Conservation (phyloP, 495 filamentous ascomycete genomes). For the Neurospora sp. region DNA sequence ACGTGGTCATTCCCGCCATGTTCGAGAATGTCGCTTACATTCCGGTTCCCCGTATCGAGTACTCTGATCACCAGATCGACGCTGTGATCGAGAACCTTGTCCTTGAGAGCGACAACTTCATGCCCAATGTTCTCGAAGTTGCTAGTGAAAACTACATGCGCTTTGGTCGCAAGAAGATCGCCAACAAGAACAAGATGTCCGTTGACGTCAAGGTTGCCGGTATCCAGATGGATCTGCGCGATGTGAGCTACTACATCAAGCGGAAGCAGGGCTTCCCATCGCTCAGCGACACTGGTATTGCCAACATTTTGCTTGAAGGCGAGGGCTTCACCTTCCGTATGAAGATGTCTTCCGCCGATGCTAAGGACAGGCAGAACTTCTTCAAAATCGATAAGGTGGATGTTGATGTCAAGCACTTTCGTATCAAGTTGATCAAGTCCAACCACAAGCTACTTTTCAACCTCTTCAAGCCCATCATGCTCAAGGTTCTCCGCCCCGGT, state of each 20-base stretch:
- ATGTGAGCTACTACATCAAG: slow-evolving; percentile 93
- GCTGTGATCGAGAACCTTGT: slow-evolving; percentile 88
- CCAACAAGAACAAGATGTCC: slow-evolving; percentile 71
- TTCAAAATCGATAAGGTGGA: slow-evolving; percentile 89
- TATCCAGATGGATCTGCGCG: slow-evolving; percentile 77
- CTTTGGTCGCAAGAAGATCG: slow-evolving; percentile 74
- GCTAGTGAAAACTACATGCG: slow-evolving; percentile 90
- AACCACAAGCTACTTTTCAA: slow-evolving; percentile 87
- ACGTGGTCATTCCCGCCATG: slow-evolving; percentile 75
- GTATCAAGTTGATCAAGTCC: slow-evolving; percentile 87
- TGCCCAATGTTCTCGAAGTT: slow-evolving; percentile 90
- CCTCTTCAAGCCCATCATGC: slow-evolving; percentile 79
- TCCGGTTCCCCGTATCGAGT: slow-evolving; percentile 89
- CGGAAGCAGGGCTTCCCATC: slow-evolving; percentile 92
- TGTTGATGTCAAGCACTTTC: slow-evolving; percentile 73
- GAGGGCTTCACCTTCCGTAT: slow-evolving; percentile 87
- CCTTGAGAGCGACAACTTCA: slow-evolving; percentile 92
- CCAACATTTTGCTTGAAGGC: slow-evolving; percentile 83
- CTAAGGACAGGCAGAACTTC: slow-evolving; percentile 66
- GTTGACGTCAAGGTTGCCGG: slow-evolving; percentile 78
- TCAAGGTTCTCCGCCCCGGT: slow-evolving; percentile 73
- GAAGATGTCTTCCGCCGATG: slow-evolving; percentile 72
- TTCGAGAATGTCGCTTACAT: slow-evolving; percentile 88
- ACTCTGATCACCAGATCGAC: slow-evolving; percentile 76
- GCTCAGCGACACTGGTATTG: slow-evolving; percentile 78